phyloP scores from a whole-genome alignment of 257 asterid species.

The Solanum ossicruentum region DNA sequence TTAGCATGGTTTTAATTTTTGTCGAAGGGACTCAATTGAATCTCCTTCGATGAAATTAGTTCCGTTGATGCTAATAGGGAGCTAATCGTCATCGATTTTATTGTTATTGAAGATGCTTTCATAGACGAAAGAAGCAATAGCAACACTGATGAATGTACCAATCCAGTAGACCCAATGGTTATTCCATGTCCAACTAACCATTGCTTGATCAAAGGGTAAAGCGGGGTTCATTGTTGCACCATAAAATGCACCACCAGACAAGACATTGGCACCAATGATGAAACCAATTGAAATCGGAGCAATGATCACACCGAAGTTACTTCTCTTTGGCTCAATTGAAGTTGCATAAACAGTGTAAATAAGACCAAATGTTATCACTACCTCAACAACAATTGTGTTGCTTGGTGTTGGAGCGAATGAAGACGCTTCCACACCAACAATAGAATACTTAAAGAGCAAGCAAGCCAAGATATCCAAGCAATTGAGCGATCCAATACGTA shows the following conservation, averaged over 20 bases:
- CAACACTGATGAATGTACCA: slow-evolving; percentile 55
- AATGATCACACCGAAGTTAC: slow-evolving; percentile 40
- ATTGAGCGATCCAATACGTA: not conserved
- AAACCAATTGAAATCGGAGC: slow-evolving; percentile 64
- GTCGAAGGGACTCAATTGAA: no score
- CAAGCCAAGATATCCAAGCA: no score
- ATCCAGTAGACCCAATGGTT: not conserved
- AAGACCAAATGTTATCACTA: not conserved
- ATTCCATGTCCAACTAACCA: slow-evolving; percentile 3
- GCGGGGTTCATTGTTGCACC: slow-evolving; percentile 87
- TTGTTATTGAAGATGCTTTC: slow-evolving; percentile 30
- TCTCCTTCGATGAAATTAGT: no score
- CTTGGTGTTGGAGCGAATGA: not conserved
- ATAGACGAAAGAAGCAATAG: slow-evolving; percentile 43
- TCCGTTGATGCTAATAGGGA: slow-evolving; percentile 6
- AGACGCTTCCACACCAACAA: not conserved
- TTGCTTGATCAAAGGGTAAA: slow-evolving; percentile 70
- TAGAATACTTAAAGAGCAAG: no score
- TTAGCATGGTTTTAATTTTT: no score
- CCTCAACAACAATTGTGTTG: not conserved
- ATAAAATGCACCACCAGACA: slow-evolving; percentile 59
- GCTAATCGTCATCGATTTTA: not conserved
- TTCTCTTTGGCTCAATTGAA: slow-evolving; percentile 62
- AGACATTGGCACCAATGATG: slow-evolving; percentile 63
- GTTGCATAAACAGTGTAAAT: slow-evolving; percentile 42